A percentile compares a stretch with the other conserved stretches of the same genome.
Conservation (phyloP, 2,329 filamentous ascomycete genomes). For the Apiospora koreana region DNA sequence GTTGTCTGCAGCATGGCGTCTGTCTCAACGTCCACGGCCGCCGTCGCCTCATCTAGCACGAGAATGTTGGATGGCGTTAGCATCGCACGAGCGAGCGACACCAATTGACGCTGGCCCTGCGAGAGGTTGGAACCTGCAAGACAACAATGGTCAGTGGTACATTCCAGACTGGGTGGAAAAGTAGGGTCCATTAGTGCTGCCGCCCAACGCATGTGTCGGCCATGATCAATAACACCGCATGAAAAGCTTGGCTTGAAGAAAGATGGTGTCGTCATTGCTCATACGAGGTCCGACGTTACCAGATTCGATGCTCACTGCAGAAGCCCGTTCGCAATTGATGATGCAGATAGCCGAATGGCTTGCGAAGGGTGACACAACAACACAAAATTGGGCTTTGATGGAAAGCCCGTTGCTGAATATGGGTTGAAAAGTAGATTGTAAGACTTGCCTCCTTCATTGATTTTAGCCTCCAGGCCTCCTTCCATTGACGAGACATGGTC, state of each 20-base stretch:
- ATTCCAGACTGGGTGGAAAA: not conserved
- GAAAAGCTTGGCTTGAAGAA: not conserved
- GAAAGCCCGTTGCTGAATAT: slow-evolving; percentile 16
- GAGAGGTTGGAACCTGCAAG: slow-evolving; percentile 84
- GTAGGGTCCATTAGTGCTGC: not conserved
- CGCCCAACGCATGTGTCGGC: not conserved
- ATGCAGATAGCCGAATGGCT: slow-evolving; percentile 28
- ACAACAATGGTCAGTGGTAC: not conserved
- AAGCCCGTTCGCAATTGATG: not conserved
- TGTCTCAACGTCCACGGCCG: slow-evolving; percentile 69
- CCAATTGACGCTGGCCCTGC: slow-evolving; percentile 89
- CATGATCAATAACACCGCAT: not conserved
- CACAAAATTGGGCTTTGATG: slow-evolving; percentile 22
- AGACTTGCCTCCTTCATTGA: slow-evolving; percentile 88
- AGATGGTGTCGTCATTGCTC: not conserved
- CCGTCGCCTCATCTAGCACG: slow-evolving; percentile 94
- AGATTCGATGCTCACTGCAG: slow-evolving; percentile 2
- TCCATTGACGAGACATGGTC: slow-evolving; percentile 86
- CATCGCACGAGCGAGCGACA: slow-evolving; percentile 90
- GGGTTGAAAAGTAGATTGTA: slow-evolving; percentile 25
- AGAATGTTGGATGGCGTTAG: slow-evolving; percentile 96
- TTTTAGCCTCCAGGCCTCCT: slow-evolving; percentile 84
- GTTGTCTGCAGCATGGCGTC: slow-evolving; percentile 67
- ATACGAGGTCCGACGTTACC: not conserved
- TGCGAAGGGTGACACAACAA: slow-evolving; percentile 7